phyloP scores from a whole-genome alignment of 331 rosid species.

The Pyracantha coccinea region DNA sequence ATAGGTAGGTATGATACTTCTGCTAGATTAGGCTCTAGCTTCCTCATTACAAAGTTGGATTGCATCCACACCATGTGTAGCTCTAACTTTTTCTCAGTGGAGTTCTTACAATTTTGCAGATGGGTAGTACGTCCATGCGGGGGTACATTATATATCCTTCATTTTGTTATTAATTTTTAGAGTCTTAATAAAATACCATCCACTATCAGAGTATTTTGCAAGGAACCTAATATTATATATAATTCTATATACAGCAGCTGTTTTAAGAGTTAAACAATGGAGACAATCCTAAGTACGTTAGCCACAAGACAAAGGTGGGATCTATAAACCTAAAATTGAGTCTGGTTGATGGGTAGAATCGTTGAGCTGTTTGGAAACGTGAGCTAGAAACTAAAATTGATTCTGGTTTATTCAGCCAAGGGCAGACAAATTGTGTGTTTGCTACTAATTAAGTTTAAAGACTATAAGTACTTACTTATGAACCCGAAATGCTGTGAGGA shows the following conservation, averaged over 20 bases:
- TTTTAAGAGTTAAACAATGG: not conserved
- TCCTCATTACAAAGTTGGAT: too few relatives aligned
- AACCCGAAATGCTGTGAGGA: not conserved
- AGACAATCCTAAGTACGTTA: not conserved
- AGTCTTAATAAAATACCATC: not conserved
- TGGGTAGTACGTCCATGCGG: not conserved
- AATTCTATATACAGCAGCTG: not conserved
- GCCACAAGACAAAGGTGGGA: too few relatives aligned
- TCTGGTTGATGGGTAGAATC: too few relatives aligned
- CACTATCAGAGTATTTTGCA: not conserved
- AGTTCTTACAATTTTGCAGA: not conserved
- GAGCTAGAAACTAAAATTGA: too few relatives aligned
- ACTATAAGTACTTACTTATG: not conserved
- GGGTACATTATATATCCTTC: not conserved
- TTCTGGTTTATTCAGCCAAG: not conserved
- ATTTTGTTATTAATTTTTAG: not conserved
- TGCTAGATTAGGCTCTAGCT: not conserved
- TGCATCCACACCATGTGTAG: too few relatives aligned
- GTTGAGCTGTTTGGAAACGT: too few relatives aligned
- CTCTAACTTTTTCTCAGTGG: too few relatives aligned
- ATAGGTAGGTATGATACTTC: not conserved
- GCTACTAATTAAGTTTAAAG: not conserved
- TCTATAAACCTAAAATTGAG: too few relatives aligned
- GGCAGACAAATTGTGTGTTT: conserved; percentile 10
- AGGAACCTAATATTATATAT: not conserved